A percentile compares a stretch with the other conserved stretches of the same genome.
phyloP scores from a whole-genome alignment of 2,329 filamentous ascomycete species.

The Aquanectria penicillioides region DNA sequence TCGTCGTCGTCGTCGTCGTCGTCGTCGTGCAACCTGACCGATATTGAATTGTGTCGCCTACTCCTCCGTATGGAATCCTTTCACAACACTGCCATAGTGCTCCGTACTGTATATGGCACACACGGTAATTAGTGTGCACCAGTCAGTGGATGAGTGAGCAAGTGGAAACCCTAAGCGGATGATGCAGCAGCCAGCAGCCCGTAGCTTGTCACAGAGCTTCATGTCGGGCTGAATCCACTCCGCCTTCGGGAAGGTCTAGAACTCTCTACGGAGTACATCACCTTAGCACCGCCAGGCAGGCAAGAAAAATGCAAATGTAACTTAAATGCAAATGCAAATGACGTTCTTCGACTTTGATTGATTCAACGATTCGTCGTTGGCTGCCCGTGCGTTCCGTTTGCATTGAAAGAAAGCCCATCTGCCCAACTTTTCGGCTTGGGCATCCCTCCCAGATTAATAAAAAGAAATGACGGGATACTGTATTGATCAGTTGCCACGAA shows the following conservation, averaged over 20 bases:
- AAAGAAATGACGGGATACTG: not conserved
- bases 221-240: not conserved
- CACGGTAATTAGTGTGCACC: not conserved
- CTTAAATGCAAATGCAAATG: conserved; percentile 1
- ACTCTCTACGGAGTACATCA: too few species aligned
- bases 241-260: too few species aligned
- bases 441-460: conserved; percentile 1
- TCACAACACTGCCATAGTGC: not conserved
- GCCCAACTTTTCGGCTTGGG: not conserved
- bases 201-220: not conserved
- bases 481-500: conserved; percentile 1
- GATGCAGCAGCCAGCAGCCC: not conserved
- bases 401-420: conserved; percentile 6
- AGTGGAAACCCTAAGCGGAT: not conserved
- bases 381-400: not conserved
- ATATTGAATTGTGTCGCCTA: too few species aligned
- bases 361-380: too few species aligned
- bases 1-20: too few species aligned
- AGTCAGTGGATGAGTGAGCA: not conserved
- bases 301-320: not conserved
- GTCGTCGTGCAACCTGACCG: too few species aligned
- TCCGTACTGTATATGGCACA: not conserved
- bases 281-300: not conserved
- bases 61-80: too few species aligned
- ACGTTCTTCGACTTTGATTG: too few species aligned